Base-by-base conservation (phyloP, 257 asterid species). In the Gentiana straminea region DNA sequence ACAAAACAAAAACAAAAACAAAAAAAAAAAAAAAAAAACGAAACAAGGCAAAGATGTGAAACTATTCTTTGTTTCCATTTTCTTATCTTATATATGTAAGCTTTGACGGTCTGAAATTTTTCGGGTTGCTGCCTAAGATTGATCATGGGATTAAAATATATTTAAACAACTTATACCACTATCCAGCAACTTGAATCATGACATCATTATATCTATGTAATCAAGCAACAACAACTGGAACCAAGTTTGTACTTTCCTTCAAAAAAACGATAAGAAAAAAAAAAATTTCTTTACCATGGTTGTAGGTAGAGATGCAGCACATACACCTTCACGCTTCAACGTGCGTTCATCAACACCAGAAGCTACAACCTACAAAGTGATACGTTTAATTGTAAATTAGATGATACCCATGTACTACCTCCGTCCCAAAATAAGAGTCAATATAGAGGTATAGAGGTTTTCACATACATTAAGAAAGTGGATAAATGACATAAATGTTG, bases 261-360 rank as follows among this genome's bases (percentile, higher is more conserved):
- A 41, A 3, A 3, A 10, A 41, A 41, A 10, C 7, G 24, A 24
- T 24, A 24, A 13, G 1, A 50, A n/a, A 60, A 60, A 7, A n/a
- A 54, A 54, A 24, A 24, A 24, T 0, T 3, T n/a, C 58, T 50
- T 66, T 69, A 87, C 97, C 98, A 91, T 91, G 47, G 98, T 91
- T 59, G 98, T 91, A 46, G 98, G 98, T 71, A 91, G 80, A 54
- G 98, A 91, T 68, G 98, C 98, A 68, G 98, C 98, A 68, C 98
- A 91, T 64, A 91, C 98, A 61, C 98, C 98, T 75, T 91, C 98
- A 57, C 97, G 98, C 81, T 91, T 91, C 49, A 91, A 71, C 12
- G 96, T 91, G 11, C 94, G 92, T 62, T 91, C 97, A 72, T 91
- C 98, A 68, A 91, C 70, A 64, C 98, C 98, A 58, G 97, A 87